Base-by-base conservation (phyloP, 139 green algal species). In the Chlorella sp. region DNA sequence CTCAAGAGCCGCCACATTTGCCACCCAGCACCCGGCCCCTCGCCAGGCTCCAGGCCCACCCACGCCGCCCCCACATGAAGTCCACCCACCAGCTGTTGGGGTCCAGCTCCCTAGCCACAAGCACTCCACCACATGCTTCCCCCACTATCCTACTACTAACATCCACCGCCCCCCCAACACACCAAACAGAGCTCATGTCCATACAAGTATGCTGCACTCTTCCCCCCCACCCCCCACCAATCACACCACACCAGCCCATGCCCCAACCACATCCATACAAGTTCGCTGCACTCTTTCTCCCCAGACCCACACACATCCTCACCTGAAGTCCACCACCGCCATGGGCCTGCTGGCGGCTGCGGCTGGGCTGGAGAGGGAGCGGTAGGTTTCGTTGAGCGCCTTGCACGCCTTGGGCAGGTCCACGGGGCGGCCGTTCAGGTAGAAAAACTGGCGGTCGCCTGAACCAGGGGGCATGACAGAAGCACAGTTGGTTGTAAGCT, bases 371-470 rank as follows among this genome's bases (percentile, higher is more conserved):
- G 89, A 91, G 24, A 95, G 89, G 19, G 76, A 92, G 69, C 94
- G 93, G 92, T 96, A 98, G 4, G 87, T 91, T 30, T 98, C 96
- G 89, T 98, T 98, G 21, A 98, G 80, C 34, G 92, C 87, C 69
- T 93, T 94, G 53, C 60, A 37, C 32, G 93, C 93, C 87, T 95
- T 93, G 36, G 97, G 97, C 82, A 99, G 86, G 88, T 99, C 97
- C 32, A 99, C 95, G 0, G 98, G 98, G 9, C 98, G 94, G 22
- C 96, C 95, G 89, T 99, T 99, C 76, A 99, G 53, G 93, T 93
- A 99, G 82, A 98, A 95, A 89, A 99, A 99, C 93, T 99, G 98
- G 3, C 95, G 92, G 78, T 97, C 96, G 4, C 94, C 32, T 34
- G 28, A 76, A 30, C 71, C 30, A 39, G 30, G 30, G 32, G 30